These are phyloP conservation scores for Suhomyces kilbournensis DNA, from an alignment of 805 yeast species.

Conservation along the genomic window DNA sequence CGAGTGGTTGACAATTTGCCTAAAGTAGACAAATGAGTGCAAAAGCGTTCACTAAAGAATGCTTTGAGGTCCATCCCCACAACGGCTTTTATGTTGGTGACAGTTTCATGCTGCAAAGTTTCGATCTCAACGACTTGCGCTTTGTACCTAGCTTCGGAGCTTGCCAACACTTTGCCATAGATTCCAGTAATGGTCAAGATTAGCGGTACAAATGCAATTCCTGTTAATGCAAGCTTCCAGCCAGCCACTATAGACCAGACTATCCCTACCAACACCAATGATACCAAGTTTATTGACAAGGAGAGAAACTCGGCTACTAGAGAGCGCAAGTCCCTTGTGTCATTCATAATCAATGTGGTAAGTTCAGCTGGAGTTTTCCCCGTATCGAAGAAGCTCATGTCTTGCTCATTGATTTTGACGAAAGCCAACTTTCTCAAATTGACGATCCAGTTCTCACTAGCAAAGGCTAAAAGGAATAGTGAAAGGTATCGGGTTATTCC, in stretches of 20 bases:
- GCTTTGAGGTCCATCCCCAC: constrained; percentile 50
- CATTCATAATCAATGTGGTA: constrained; percentile 72
- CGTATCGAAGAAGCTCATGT: constrained; percentile 49
- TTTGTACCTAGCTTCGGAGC: constrained; percentile 60
- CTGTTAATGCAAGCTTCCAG: constrained; percentile 85
- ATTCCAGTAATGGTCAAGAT: constrained; percentile 49
- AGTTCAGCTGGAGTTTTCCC: constrained; percentile 48
- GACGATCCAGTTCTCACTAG: constrained; percentile 68
- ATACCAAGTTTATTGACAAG: constrained; percentile 49
- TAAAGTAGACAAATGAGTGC: constrained; percentile 26
- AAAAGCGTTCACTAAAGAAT: constrained; percentile 44
- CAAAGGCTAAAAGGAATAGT: constrained; percentile 47
- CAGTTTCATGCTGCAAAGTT: constrained; percentile 48
- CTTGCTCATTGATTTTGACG: constrained; percentile 47
- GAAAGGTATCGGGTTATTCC: constrained; percentile 56
- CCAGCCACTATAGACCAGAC: constrained; percentile 78
- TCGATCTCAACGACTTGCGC: constrained; percentile 53
- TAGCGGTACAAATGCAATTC: constrained; percentile 70
- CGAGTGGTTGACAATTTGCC: constrained; percentile 45
- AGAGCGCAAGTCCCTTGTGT: constrained; percentile 70
- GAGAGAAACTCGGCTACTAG: constrained; percentile 63
- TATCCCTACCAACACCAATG: constrained; percentile 57
- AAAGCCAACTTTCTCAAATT: constrained; percentile 51
- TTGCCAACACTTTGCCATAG: constrained; percentile 52
- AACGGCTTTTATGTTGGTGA: constrained; percentile 62